These are phyloP conservation scores for Botrytis sinoallii DNA, from an alignment of 2,329 filamentous ascomycete species.

Conservation along the genomic window DNA sequence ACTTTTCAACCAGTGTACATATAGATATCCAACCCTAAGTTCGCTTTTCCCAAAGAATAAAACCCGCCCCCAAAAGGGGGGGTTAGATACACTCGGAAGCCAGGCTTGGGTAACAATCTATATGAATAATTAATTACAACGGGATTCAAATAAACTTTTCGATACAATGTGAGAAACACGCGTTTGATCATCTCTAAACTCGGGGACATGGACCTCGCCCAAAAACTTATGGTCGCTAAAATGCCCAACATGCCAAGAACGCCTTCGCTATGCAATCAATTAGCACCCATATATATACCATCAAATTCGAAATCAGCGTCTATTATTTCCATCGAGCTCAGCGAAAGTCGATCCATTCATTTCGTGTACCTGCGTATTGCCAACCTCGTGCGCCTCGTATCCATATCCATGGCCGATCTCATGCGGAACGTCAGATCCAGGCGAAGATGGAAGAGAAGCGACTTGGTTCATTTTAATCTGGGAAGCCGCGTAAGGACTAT, in stretches of 20 bases:
- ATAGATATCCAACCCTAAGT: no score
- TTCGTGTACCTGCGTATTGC: neutral
- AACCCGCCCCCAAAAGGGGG: no score
- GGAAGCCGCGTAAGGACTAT: neutral
- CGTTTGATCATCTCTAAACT: neutral
- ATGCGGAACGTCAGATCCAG: neutral
- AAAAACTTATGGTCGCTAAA: neutral
- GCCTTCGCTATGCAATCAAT: neutral
- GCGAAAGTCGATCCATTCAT: neutral
- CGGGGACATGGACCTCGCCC: no score
- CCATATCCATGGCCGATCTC: neutral
- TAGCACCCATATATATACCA: neutral
- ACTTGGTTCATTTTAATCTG: neutral
- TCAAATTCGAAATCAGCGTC: neutral
- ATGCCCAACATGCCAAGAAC: neutral
- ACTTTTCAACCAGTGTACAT: no score
- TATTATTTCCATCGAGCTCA: neutral
- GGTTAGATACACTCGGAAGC: neutral
- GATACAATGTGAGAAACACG: no score
- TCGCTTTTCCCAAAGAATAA: no score
- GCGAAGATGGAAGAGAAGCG: neutral
- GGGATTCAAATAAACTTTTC: no score
- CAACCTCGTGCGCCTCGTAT: neutral
- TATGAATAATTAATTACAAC: neutral
- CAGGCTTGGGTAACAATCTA: neutral